Conservation (phyloP, 768 basidiomycete genomes). For the Trametes cubensis region DNA sequence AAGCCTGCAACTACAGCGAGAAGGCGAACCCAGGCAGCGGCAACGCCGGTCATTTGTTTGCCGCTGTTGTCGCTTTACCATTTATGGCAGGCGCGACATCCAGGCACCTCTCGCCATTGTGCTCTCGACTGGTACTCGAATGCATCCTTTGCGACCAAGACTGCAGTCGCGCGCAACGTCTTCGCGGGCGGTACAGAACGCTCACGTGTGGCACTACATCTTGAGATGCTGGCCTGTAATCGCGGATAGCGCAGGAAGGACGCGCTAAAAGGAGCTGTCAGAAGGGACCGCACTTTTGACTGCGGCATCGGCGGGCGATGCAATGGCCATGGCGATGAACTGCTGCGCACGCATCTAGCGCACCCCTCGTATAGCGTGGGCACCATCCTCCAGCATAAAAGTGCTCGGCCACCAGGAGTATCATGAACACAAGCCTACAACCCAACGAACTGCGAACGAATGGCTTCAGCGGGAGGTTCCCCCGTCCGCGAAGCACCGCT, state of each 20-base stretch:
- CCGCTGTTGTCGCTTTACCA: conserved; percentile 10
- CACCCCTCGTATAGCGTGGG: conserved; percentile 10
- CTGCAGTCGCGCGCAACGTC: too few species aligned
- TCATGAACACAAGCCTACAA: background rate
- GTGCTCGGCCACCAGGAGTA: background rate
- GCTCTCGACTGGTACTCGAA: too few species aligned
- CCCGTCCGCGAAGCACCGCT: conserved; percentile 2
- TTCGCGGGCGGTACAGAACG: too few species aligned
- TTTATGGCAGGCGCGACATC: conserved; percentile 6
- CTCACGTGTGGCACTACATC: too few species aligned
- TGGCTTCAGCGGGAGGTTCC: conserved; percentile 10
- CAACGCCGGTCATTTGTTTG: conserved; percentile 23
- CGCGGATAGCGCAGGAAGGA: background rate
- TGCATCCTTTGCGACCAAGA: background rate
- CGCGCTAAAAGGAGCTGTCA: conserved; percentile 2
- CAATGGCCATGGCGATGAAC: conserved; percentile 24
- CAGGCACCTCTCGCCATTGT: background rate
- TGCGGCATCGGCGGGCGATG: conserved; percentile 27
- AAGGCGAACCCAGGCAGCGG: conserved; percentile 11
- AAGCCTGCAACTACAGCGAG: conserved; percentile 9
- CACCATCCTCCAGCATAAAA: conserved; percentile 4
- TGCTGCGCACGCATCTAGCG: conserved; percentile 21
- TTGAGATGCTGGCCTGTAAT: too few species aligned
- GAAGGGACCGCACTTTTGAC: conserved; percentile 11
- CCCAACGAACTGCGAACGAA: conserved; percentile 10